These are phyloP conservation scores for Cladosporium velox DNA, from an alignment of 2,329 filamentous ascomycete genomes.

Conservation along the genomic window DNA sequence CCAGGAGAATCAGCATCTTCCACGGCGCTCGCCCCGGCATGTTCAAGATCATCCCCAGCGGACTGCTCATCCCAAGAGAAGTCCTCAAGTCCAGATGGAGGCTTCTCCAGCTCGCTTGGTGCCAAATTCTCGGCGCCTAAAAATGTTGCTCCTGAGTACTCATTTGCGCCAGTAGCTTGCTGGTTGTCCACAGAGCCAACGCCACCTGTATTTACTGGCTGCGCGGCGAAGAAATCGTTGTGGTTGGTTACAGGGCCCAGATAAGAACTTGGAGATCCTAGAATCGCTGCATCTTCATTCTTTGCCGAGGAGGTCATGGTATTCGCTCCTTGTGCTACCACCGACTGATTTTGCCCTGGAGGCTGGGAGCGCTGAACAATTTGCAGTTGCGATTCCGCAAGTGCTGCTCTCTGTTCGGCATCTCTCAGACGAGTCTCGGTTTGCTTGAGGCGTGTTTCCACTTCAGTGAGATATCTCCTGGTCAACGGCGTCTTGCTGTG, in stretches of 20 bases:
- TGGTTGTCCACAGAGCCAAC: neutral
- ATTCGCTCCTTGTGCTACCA: too few species aligned
- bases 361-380: neutral
- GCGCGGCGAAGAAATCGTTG: neutral
- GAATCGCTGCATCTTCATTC: neutral
- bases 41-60: slow-evolving; percentile 18
- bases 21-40: neutral
- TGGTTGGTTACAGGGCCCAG: too few species aligned
- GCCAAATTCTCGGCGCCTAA: neutral
- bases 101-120: slow-evolving; percentile 27
- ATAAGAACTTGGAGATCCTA: neutral
- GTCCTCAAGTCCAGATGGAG: slow-evolving; percentile 30
- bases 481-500: slow-evolving; percentile 52
- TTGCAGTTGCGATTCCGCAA: slow-evolving; percentile 28
- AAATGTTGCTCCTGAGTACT: neutral
- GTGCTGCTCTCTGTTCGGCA: slow-evolving; percentile 27
- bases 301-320: neutral
- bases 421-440: slow-evolving; percentile 29
- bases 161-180: neutral
- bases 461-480: slow-evolving; percentile 49
- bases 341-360: neutral
- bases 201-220: neutral
- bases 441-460: slow-evolving; percentile 45
- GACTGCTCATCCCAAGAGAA: slow-evolving; percentile 36
- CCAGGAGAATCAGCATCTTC: slow-evolving; percentile 24